Base-by-base conservation (phyloP, 2,329 filamentous ascomycete species). In the Alternaria postmessia region DNA sequence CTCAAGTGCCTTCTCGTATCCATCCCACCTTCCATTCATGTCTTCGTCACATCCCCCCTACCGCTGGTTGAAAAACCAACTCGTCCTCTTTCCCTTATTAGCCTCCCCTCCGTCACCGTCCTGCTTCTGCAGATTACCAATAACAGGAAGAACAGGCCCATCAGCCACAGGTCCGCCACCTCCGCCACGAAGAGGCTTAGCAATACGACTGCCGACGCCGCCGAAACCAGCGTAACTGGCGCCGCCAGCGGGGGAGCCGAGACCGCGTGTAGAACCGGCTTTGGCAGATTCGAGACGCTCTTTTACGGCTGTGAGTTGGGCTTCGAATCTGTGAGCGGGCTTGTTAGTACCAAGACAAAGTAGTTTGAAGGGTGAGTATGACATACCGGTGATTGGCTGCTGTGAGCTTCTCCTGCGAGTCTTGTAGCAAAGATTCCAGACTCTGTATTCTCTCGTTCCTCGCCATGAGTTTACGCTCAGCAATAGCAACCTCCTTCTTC, bases 401-500 rank as follows among this genome's bases (percentile, higher is more conserved):
- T 32, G 94, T 96, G 78, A 99, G 87, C 84, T 99, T 99, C 85
- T 99, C 95, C 82, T 99, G 95, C 76, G 93, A 96, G 79, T 99
- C 95, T 79, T 97, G 93, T 72, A 99, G 86, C 75, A 99, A 83
- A 74, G 87, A 90, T 83, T 99, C 95, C 46, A 99, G 84, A 78
- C 92, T 96, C 79, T 96, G 90, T 77, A 99, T 99, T 59, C 95
- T 91, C 85, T 99, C 95, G 76, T 98, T 98, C 71, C 95, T 87
- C 24, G 95, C 95, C 78, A 96, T 96, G 64, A 99, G 86, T 81
- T 99, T 99, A 71, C 95, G 89, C 84, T 99, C 95, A 0, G 95
- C 95, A 76, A 99, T 99, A 56, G 95, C 95, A 56, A 99, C 95
- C 81, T 99, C 95, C 85, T 99, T 98, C 89, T 99, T 99, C 74